A percentile compares a stretch with the other conserved stretches of the same genome.
These are phyloP conservation scores for Ceratocystis alfenasii DNA, from an alignment of 2,329 filamentous ascomycete species.

Conservation along the genomic window DNA sequence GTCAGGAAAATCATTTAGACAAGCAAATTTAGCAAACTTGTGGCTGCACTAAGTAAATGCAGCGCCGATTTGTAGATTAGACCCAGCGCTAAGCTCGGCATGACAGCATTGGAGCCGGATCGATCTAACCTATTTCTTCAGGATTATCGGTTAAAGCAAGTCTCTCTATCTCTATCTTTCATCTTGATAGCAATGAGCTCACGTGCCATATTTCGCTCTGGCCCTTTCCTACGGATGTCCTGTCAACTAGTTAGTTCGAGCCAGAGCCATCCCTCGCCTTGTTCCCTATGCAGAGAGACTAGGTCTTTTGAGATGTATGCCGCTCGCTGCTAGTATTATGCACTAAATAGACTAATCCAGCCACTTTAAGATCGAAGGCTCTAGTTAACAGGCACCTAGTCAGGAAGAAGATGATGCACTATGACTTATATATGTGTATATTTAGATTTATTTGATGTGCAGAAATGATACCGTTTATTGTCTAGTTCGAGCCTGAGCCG, in stretches of 20 bases:
- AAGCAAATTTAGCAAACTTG: neutral
- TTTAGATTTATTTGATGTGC: too few relatives aligned
- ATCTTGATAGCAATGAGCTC: too few relatives aligned
- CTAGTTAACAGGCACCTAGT: neutral
- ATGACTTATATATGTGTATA: too few relatives aligned
- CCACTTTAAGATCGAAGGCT: neutral
- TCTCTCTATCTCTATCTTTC: too few relatives aligned
- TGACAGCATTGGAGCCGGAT: neutral
- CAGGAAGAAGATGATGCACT: too few relatives aligned
- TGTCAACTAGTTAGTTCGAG: neutral
- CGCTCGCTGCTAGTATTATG: neutral
- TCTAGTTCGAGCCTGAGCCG: neutral
- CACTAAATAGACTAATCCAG: neutral
- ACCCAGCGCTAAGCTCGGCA: neutral
- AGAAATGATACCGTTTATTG: neutral
- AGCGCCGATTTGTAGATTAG: too few relatives aligned
- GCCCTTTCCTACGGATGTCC: neutral
- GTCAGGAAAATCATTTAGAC: neutral
- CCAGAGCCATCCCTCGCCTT: neutral
- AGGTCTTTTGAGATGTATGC: neutral
- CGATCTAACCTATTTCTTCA: neutral
- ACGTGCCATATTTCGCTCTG: neutral
- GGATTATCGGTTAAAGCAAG: neutral
- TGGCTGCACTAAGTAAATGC: too few relatives aligned
- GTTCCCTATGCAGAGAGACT: neutral